Evolutionary conservation across 257 asterid species (phyloP).

Genomic region (Linderniella brevidens): DNA sequence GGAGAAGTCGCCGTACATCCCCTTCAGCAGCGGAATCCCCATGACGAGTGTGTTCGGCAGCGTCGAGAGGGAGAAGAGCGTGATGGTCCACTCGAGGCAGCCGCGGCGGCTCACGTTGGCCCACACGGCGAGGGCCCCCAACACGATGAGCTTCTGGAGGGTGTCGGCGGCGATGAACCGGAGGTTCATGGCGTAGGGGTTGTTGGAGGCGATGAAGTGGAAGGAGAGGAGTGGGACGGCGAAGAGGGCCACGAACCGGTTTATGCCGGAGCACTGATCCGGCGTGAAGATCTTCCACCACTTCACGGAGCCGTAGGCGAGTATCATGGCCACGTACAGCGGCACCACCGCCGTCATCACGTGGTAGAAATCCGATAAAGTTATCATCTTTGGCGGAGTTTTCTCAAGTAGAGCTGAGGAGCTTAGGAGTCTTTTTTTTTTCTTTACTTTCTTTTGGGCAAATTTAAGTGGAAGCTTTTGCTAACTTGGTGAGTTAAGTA

Average conservation of each 20-base stretch:
- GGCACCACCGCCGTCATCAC: constrained; percentile 80
- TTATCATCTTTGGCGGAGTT: constrained; percentile 25
- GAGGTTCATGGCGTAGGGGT: constrained; percentile 52
- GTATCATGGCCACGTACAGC: constrained; percentile 60
- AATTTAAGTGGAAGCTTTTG: no score
- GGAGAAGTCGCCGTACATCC: constrained; percentile 46
- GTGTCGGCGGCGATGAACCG: constrained; percentile 56
- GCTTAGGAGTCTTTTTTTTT: no score
- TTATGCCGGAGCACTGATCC: constrained; percentile 60
- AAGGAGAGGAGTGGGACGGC: constrained; percentile 66
- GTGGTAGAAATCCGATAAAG: constrained; percentile 41
- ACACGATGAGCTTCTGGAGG: constrained; percentile 45
- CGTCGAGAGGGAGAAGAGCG: constrained; percentile 46
- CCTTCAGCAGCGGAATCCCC: constrained; percentile 59
- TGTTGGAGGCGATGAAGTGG: constrained; percentile 46
- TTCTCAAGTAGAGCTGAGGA: background rate
- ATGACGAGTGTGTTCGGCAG: constrained; percentile 62
- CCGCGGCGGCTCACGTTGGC: constrained; percentile 32
- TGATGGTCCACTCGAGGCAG: constrained; percentile 51
- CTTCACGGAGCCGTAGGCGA: constrained; percentile 59
- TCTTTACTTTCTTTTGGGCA: no score
- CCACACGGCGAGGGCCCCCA: constrained; percentile 36
- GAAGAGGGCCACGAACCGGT: constrained; percentile 59
- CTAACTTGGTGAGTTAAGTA: no score
- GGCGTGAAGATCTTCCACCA: constrained; percentile 78